Percentiles rank a stretch among this genome's conserved stretches.
Conservation (phyloP, 2,329 filamentous ascomycete species). For the Davidsoniella eucalypti region DNA sequence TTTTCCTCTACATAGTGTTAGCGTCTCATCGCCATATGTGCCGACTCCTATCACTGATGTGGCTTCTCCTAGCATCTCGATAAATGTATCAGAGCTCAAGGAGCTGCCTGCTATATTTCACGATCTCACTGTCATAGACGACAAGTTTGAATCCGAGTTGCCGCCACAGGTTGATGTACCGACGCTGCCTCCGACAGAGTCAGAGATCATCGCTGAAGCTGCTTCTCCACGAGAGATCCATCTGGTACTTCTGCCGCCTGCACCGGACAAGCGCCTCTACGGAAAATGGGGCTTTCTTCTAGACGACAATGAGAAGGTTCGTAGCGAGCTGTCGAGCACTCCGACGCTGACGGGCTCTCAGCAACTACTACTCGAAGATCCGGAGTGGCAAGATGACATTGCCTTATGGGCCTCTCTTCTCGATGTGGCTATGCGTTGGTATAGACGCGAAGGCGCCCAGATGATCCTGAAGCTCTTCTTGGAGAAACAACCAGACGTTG, state of each 20-base stretch:
- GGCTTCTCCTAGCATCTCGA: no score
- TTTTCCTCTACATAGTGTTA: no score
- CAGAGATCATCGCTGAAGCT: no score
- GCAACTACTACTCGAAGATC: constrained; percentile 5
- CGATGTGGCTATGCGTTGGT: constrained; percentile 8
- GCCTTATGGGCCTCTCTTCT: constrained; percentile 9
- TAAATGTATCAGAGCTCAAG: no score
- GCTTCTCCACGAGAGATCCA: no score
- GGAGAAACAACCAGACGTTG: constrained; percentile 5
- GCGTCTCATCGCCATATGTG: no score
- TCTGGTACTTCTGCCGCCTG: neutral
- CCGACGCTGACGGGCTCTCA: neutral
- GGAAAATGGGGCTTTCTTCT: constrained; percentile 10
- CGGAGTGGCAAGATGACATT: constrained; percentile 8
- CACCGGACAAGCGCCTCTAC: constrained; percentile 5
- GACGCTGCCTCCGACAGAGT: no score
- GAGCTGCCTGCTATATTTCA: no score
- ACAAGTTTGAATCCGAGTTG: no score
- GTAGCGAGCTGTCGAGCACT: constrained; percentile 1
- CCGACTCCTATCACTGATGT: no score
- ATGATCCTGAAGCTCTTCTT: constrained; percentile 6
- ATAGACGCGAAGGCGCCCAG: constrained; percentile 6
- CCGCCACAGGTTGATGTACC: no score
- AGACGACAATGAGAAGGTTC: constrained; percentile 7
- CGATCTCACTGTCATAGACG: no score